Conservation (phyloP, 2,329 filamentous ascomycete species). For the Mycosphaerella arachidis region DNA sequence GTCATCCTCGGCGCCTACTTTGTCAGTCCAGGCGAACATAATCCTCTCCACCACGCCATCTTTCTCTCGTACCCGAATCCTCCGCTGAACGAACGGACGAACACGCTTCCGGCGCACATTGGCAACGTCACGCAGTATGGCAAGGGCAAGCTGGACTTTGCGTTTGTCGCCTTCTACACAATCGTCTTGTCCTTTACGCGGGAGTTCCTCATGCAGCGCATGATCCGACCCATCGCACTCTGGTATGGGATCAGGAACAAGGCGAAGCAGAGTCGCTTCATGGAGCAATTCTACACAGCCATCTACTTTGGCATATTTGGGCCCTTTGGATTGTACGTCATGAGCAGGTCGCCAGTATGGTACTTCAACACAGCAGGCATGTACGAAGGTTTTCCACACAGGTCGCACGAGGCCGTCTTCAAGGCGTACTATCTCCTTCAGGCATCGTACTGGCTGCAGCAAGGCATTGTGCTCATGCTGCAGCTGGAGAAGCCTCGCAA, state of each 20-base stretch:
- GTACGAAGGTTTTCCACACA: constrained; percentile 85
- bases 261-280: constrained; percentile 82
- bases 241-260: constrained; percentile 64
- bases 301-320: constrained; percentile 82
- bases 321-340: constrained; percentile 81
- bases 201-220: constrained; percentile 91
- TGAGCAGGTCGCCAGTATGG: constrained; percentile 88
- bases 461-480: constrained; percentile 79
- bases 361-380: constrained; percentile 90
- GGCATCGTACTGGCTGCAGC: constrained; percentile 92
- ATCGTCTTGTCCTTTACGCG: constrained; percentile 87
- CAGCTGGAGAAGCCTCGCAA: constrained; percentile 90
- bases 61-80: constrained; percentile 80
- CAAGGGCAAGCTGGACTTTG: constrained; percentile 81
- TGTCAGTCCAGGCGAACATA: constrained; percentile 69
- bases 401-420: constrained; percentile 71
- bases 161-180: constrained; percentile 84
- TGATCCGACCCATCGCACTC: constrained; percentile 72
- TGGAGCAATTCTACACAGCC: constrained; percentile 94
- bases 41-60: constrained; percentile 74
- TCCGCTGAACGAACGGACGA: constrained; percentile 29
- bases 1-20: constrained; percentile 65
- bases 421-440: constrained; percentile 97
- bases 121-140: constrained; percentile 61
- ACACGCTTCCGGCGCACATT: constrained; percentile 44